Conservation (phyloP, 306 rosid species). For the Quercus aquifolioides region DNA sequence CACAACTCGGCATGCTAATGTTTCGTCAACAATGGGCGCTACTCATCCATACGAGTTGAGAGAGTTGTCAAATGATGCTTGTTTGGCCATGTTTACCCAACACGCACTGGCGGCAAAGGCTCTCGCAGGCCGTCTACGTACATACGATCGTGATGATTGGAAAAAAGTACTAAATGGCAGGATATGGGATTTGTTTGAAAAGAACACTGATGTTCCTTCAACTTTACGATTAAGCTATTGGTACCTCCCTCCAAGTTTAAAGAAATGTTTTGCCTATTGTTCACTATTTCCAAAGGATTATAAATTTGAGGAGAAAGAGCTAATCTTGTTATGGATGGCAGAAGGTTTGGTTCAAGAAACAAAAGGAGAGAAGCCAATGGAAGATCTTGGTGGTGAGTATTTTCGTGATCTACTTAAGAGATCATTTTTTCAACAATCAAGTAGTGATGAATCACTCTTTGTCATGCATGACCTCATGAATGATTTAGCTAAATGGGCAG, state of each 20-base stretch:
- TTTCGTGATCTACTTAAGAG: neutral
- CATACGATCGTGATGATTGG: too few relatives aligned
- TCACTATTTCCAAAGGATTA: neutral
- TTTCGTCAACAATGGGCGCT: too few relatives aligned
- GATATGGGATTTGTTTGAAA: neutral
- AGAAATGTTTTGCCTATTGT: conserved; percentile 5
- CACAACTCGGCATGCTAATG: too few relatives aligned
- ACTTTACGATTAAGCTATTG: neutral
- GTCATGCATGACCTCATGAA: conserved; percentile 6
- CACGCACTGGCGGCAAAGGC: too few relatives aligned
- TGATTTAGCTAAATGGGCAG: neutral
- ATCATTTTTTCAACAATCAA: neutral
- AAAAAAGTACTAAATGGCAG: neutral
- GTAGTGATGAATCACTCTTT: neutral
- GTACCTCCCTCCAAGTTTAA: neutral
- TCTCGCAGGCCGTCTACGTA: too few relatives aligned
- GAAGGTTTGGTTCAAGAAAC: neutral
- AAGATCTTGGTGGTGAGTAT: neutral
- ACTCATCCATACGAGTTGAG: too few relatives aligned
- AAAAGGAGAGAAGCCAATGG: neutral
- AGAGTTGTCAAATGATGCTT: too few relatives aligned
- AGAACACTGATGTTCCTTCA: neutral
- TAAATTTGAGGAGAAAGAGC: neutral
- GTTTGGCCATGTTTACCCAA: too few relatives aligned
- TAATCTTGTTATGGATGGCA: neutral